These are phyloP conservation scores for Immersiporthe knoxdaviesiana DNA, from an alignment of 2,329 filamentous ascomycete species.

Conservation along the genomic window DNA sequence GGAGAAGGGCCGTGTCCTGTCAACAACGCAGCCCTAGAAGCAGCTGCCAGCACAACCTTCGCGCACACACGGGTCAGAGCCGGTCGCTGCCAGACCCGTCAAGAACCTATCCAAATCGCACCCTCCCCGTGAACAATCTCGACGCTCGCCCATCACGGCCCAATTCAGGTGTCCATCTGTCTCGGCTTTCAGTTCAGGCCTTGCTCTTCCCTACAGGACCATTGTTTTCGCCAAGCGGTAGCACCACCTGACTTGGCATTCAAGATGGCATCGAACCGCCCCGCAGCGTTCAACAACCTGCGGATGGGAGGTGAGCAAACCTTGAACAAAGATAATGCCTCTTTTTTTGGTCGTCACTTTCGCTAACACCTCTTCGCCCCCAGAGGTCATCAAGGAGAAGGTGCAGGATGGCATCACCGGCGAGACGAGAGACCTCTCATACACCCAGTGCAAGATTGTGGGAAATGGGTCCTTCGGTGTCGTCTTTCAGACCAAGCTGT, in stretches of 20 bases:
- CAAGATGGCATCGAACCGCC: constrained; percentile 86
- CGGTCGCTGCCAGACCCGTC: constrained; percentile 16
- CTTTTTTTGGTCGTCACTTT: constrained; percentile 23
- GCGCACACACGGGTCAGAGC: constrained; percentile 15
- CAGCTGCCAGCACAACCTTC: neutral
- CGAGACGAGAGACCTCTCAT: constrained; percentile 94
- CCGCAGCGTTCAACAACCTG: constrained; percentile 82
- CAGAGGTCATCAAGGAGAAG: constrained; percentile 98
- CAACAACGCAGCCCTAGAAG: neutral
- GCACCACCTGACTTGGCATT: constrained; percentile 31
- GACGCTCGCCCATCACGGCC: constrained; percentile 41
- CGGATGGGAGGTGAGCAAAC: constrained; percentile 91
- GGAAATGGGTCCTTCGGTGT: constrained; percentile 99
- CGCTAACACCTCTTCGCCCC: constrained; percentile 34
- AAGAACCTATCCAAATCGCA: constrained; percentile 1
- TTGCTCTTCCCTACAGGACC: constrained; percentile 26
- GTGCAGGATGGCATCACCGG: constrained; percentile 98
- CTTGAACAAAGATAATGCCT: constrained; percentile 29
- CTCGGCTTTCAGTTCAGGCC: constrained; percentile 31
- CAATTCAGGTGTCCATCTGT: constrained; percentile 33
- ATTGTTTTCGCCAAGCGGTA: constrained; percentile 33
- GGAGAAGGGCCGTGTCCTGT: neutral
- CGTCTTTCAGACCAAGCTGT: constrained; percentile 98
- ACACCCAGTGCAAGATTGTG: constrained; percentile 99
- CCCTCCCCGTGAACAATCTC: neutral